phyloP scores from a whole-genome alignment of 2,329 filamentous ascomycete species.

The Penicillium nordicum region DNA sequence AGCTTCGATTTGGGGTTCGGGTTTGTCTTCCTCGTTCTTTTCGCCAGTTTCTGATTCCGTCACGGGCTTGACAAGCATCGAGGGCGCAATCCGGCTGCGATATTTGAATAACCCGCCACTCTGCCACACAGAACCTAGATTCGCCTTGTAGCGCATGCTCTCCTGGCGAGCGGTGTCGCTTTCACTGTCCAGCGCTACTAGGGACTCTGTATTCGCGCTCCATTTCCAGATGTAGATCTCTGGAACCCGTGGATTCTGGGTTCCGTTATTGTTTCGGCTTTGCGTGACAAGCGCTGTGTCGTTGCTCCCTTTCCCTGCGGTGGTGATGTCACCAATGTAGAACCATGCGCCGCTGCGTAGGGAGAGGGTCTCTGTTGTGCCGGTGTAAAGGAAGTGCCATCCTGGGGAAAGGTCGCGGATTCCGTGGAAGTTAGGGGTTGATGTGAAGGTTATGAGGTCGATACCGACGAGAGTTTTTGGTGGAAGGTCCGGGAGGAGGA shows the following conservation, averaged over 20 bases:
- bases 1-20: background rate
- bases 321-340: conserved; percentile 44
- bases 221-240: conserved; percentile 57
- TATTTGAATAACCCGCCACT: conserved; percentile 45
- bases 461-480: conserved; percentile 51
- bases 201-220: conserved; percentile 40
- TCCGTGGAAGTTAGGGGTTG: conserved; percentile 59
- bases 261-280: conserved; percentile 12
- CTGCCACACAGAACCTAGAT: conserved; percentile 56
- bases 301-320: conserved; percentile 13
- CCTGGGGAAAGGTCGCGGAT: conserved; percentile 58
- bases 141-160: conserved; percentile 52
- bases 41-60: background rate
- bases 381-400: conserved; percentile 61
- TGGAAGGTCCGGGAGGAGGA: conserved; percentile 46
- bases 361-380: conserved; percentile 56
- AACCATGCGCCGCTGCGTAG: conserved; percentile 63
- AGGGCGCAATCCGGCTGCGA: conserved; percentile 37
- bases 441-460: conserved; percentile 59
- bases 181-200: conserved; percentile 31
- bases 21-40: conserved; percentile 10
- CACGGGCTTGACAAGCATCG: conserved; percentile 45
- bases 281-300: conserved; percentile 16
- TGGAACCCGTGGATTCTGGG: conserved; percentile 18
- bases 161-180: conserved; percentile 44